Percentiles rank a stretch among this genome's conserved stretches.
Conservation (phyloP, 257 asterid genomes). For the Scutellaria barbata region DNA sequence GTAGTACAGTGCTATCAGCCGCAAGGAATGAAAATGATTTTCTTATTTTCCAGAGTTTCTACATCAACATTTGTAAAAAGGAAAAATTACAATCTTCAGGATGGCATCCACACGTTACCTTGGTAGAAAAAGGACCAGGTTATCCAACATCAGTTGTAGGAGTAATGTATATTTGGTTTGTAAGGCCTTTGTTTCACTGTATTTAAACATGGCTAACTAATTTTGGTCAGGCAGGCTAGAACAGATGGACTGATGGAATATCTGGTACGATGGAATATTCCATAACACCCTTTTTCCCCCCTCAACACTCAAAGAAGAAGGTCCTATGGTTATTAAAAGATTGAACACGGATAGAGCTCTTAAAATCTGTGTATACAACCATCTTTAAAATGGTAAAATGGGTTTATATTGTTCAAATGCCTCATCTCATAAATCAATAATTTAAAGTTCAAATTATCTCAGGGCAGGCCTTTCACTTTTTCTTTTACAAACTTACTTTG, state of each 20-base stretch:
- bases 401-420: background rate
- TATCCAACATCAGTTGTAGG: slow-evolving; percentile 2
- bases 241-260: background rate
- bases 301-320: background rate
- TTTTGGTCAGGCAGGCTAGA: background rate
- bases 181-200: background rate
- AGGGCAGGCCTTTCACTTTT: background rate
- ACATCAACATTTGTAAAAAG: background rate
- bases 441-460: background rate
- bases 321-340: background rate
- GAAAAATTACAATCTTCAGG: background rate
- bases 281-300: too few species aligned
- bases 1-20: background rate
- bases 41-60: background rate
- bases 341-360: background rate
- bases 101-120: background rate
- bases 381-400: background rate
- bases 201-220: background rate
- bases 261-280: too few species aligned
- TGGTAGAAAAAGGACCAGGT: background rate
- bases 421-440: background rate
- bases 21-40: background rate
- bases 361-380: background rate
- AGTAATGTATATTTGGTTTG: background rate
- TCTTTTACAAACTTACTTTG: background rate